These are phyloP conservation scores for Kluyveromyces nonfermentans DNA, from an alignment of 805 yeast species.

Conservation along the genomic window DNA sequence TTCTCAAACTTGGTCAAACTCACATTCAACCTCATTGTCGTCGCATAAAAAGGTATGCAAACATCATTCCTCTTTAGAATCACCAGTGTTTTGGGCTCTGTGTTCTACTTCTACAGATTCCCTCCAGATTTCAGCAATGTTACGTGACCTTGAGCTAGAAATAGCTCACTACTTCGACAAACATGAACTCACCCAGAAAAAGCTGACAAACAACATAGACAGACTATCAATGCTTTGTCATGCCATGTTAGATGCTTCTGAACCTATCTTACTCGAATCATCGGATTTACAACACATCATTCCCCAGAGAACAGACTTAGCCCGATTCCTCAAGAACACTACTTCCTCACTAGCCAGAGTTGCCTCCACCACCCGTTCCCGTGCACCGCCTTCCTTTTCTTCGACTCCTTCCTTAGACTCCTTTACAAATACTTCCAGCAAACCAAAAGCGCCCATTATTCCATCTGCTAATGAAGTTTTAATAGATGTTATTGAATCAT, in stretches of 20 bases:
- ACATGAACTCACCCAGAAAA: constrained; percentile 42
- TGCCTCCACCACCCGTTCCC: neutral
- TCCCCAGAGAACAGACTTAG: constrained; percentile 37
- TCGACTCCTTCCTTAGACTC: neutral
- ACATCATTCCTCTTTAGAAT: constrained; percentile 15
- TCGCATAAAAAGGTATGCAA: constrained; percentile 14
- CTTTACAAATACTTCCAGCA: constrained; percentile 11
- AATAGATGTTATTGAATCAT: constrained; percentile 66
- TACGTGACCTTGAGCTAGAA: constrained; percentile 34
- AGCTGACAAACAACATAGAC: constrained; percentile 61
- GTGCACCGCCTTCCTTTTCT: neutral
- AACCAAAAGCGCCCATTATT: constrained; percentile 56
- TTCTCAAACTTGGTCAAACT: constrained; percentile 12
- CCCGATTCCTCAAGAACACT: constrained; percentile 30
- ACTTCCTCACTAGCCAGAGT: constrained; percentile 20
- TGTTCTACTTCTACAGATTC: constrained; percentile 5
- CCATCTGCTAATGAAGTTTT: constrained; percentile 77
- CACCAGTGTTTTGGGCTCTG: constrained; percentile 21
- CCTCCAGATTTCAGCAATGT: neutral
- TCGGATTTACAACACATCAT: constrained; percentile 58
- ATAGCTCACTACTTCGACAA: constrained; percentile 51
- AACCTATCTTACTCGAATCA: constrained; percentile 62
- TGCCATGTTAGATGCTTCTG: constrained; percentile 71
- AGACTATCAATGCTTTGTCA: constrained; percentile 60
- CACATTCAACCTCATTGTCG: neutral